Evolutionary conservation across 331 rosid species (phyloP).

Genomic region (Quercus lobata): DNA sequence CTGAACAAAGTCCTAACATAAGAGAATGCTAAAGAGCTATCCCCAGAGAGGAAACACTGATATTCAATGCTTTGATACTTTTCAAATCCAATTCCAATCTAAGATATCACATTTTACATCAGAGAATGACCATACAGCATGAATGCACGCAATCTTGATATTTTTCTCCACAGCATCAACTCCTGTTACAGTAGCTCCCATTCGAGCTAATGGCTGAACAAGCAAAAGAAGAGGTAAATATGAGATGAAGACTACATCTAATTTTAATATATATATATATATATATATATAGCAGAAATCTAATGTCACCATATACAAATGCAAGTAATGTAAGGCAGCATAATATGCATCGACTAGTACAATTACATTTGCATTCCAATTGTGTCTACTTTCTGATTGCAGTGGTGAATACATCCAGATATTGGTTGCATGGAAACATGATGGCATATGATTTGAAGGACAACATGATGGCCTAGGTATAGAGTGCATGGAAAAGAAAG

Average conservation of each 20-base stretch:
- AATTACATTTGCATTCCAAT: not conserved
- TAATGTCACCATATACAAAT: not conserved
- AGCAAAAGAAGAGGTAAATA: conserved; percentile 16
- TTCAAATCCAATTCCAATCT: not conserved
- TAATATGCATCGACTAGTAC: not conserved
- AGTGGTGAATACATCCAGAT: not conserved
- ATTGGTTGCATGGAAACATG: not conserved
- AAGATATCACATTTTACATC: not conserved
- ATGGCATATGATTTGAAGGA: not conserved
- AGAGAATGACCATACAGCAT: conserved; percentile 13
- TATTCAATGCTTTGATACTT: not conserved
- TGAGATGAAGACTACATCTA: conserved; percentile 1
- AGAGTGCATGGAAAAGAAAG: not conserved
- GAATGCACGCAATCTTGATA: conserved; percentile 78
- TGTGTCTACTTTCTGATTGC: not conserved
- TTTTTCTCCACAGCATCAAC: conserved; percentile 86
- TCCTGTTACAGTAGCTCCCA: conserved; percentile 92
- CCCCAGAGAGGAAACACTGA: not conserved
- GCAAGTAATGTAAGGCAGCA: not conserved
- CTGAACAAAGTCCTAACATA: not conserved
- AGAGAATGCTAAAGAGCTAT: not conserved
- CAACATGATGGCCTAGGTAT: not conserved
- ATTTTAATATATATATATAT: not conserved
- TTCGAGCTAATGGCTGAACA: conserved; percentile 78
- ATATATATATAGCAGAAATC: not conserved